phyloP scores from a whole-genome alignment of 2,329 filamentous ascomycete genomes.

The Fusarium keratoplasticum region DNA sequence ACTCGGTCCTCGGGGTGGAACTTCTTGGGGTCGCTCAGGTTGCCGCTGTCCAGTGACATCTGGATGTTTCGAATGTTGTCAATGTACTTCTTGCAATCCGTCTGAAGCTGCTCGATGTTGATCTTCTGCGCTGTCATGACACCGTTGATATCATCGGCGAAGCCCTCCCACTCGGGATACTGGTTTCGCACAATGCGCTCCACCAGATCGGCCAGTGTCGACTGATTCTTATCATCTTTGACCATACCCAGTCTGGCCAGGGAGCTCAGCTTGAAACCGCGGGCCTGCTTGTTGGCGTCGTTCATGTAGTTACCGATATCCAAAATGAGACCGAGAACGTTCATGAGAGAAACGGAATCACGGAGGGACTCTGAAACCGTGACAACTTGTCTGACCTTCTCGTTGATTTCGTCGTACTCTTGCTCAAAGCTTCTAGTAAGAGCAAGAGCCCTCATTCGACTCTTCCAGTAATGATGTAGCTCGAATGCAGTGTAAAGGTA shows the following conservation, averaged over 20 bases:
- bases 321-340: slow-evolving; percentile 93
- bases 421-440: slow-evolving; percentile 85
- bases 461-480: slow-evolving; percentile 98
- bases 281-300: slow-evolving; percentile 97
- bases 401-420: slow-evolving; percentile 92
- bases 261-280: slow-evolving; percentile 97
- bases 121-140: slow-evolving; percentile 87
- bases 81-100: slow-evolving; percentile 91
- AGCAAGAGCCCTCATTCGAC: slow-evolving; percentile 89
- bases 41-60: slow-evolving; percentile 89
- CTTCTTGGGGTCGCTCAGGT: slow-evolving; percentile 94
- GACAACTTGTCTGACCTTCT: slow-evolving; percentile 88
- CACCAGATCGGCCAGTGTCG: slow-evolving; percentile 93
- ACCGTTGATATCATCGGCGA: slow-evolving; percentile 83
- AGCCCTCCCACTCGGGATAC: slow-evolving; percentile 94
- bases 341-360: slow-evolving; percentile 94
- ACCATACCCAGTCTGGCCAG: slow-evolving; percentile 95
- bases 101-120: slow-evolving; percentile 91
- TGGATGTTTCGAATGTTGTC: slow-evolving; percentile 96
- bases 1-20: slow-evolving; percentile 98
- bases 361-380: slow-evolving; percentile 88
- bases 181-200: slow-evolving; percentile 97
- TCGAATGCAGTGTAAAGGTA: slow-evolving; percentile 95
- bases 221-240: slow-evolving; percentile 99
- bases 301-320: slow-evolving; percentile 99